Evolutionary conservation across 352 stramenopile genomes (phyloP).

Genomic region (Globisporangium okanoganense): DNA sequence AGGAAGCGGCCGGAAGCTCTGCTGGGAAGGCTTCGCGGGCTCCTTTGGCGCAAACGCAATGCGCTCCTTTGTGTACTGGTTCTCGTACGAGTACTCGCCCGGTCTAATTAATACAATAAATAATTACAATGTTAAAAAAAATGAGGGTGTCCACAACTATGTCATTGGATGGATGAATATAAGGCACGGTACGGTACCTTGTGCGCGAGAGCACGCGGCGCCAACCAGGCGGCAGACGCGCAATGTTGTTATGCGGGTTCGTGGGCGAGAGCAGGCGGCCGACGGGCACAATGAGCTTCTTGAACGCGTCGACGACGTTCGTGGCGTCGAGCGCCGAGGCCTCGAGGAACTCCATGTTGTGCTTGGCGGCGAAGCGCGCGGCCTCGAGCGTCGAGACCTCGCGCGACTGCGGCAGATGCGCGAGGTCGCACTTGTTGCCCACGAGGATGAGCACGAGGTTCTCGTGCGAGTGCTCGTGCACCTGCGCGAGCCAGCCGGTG

Average conservation of each 20-base stretch:
- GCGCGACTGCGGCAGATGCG: slow-evolving; percentile 64
- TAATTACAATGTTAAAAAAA: neutral
- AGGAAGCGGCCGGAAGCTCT: slow-evolving; percentile 56
- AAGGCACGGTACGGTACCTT: slow-evolving; percentile 18
- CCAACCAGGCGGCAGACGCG: slow-evolving; percentile 64
- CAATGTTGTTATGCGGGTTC: slow-evolving; percentile 55
- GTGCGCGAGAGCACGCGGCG: slow-evolving; percentile 78
- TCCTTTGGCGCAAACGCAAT: slow-evolving; percentile 86
- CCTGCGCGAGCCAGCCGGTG: slow-evolving; percentile 67
- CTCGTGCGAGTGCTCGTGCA: slow-evolving; percentile 81
- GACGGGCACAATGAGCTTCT: slow-evolving; percentile 85
- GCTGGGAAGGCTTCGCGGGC: slow-evolving; percentile 80
- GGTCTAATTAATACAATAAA: slow-evolving; percentile 37
- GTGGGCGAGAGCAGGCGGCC: slow-evolving; percentile 66
- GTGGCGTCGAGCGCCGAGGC: slow-evolving; percentile 81
- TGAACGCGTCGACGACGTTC: slow-evolving; percentile 87
- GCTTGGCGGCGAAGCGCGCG: slow-evolving; percentile 69
- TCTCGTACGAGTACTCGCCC: slow-evolving; percentile 86
- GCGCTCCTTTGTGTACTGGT: slow-evolving; percentile 87
- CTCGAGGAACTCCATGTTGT: slow-evolving; percentile 87
- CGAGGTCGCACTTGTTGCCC: slow-evolving; percentile 87
- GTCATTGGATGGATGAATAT: neutral
- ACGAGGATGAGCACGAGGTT: slow-evolving; percentile 82
- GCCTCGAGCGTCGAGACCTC: slow-evolving; percentile 86
- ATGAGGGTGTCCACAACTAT: neutral